Conservation (phyloP, 352 stramenopile species). For the Globisporangium canariense region DNA sequence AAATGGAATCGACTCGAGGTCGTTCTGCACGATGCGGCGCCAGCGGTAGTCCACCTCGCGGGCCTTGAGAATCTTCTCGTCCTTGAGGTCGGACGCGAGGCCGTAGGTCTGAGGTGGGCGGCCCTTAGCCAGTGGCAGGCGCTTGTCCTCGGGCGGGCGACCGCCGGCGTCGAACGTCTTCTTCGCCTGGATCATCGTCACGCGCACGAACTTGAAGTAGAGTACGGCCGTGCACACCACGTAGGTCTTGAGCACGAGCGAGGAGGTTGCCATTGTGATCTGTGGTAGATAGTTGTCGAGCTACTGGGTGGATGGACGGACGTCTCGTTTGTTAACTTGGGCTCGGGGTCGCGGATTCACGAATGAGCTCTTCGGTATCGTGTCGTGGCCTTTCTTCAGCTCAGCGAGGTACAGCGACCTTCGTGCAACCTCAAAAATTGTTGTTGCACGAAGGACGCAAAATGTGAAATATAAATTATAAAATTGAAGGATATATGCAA, state of each 20-base stretch:
- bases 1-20: constrained; percentile 45
- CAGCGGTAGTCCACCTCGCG: constrained; percentile 33
- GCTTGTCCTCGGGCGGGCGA: constrained; percentile 15
- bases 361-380: no score
- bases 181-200: constrained; percentile 16
- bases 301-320: no score
- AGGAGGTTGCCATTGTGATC: neutral
- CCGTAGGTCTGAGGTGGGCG: constrained; percentile 8
- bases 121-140: constrained; percentile 8
- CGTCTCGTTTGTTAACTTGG: no score
- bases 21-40: constrained; percentile 42
- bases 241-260: constrained; percentile 45
- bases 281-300: no score
- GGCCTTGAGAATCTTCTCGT: constrained; percentile 23
- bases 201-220: constrained; percentile 66
- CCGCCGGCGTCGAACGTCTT: constrained; percentile 16
- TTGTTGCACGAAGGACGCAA: no score
- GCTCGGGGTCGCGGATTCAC: no score
- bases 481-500: no score
- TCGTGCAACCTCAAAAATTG: no score
- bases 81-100: constrained; percentile 15
- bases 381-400: no score
- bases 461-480: no score
- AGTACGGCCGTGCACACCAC: constrained; percentile 46
- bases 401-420: no score